A percentile compares a stretch with the other conserved stretches of the same genome.
phyloP scores from a whole-genome alignment of 2,329 filamentous ascomycete genomes.

The Xylaria sp. region DNA sequence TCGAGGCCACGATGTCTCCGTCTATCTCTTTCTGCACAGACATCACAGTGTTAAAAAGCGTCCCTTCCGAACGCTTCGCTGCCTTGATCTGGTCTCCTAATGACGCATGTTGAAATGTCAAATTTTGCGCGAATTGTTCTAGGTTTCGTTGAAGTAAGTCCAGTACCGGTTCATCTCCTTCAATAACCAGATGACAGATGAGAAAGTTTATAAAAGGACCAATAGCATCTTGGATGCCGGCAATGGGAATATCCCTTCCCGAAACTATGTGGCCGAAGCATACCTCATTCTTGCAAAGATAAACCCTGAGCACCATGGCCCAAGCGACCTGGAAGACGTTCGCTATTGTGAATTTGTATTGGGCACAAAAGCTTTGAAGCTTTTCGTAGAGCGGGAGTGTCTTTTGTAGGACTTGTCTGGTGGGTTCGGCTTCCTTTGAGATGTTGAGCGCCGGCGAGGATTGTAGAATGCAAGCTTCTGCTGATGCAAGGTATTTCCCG shows the following conservation, averaged over 20 bases:
- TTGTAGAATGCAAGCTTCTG: conserved; percentile 6
- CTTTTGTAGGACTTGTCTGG: not conserved
- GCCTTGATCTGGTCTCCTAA: conserved; percentile 3
- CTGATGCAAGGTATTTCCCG: conserved; percentile 3
- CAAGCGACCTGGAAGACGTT: conserved; percentile 19
- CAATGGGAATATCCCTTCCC: conserved; percentile 6
- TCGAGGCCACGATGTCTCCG: not conserved
- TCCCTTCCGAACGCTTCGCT: not conserved
- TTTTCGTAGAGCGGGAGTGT: not conserved
- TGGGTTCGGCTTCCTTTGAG: not conserved
- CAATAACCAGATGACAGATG: conserved; percentile 1
- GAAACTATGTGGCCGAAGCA: conserved; percentile 21
- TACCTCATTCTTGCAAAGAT: not conserved
- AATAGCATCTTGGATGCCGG: conserved; percentile 6
- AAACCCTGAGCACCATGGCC: conserved; percentile 6
- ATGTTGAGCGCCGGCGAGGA: not conserved
- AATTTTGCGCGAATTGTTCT: conserved; percentile 4
- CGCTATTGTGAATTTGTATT: conserved; percentile 4
- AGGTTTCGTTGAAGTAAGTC: conserved; percentile 1
- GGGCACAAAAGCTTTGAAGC: not conserved
- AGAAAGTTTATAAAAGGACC: conserved; percentile 21
- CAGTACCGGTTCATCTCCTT: not conserved
- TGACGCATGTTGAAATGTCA: conserved; percentile 14
- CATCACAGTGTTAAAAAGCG: conserved; percentile 22
- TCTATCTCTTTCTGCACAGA: conserved; percentile 4